Conservation (phyloP, 78 protist genomes). For the Monocercomonoides exilis region DNA sequence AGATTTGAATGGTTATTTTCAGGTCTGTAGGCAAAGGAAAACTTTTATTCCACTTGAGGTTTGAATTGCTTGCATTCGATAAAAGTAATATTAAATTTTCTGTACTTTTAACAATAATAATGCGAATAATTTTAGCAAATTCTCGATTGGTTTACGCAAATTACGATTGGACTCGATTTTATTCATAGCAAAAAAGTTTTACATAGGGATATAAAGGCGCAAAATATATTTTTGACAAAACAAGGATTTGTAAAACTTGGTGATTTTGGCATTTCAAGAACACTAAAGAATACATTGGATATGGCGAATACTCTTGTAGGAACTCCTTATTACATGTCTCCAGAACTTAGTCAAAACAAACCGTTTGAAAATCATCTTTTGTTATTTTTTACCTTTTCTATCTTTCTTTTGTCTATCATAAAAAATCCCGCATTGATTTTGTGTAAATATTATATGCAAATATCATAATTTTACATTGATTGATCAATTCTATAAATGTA, state of each 20-base stretch:
- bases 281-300: not conserved
- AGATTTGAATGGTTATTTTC: not conserved
- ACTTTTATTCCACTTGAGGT: not conserved
- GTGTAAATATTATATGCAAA: too few relatives aligned
- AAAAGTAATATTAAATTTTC: not conserved
- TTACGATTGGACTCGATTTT: not conserved
- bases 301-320: slow-evolving; percentile 45
- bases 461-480: too few relatives aligned
- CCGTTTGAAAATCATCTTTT: not conserved
- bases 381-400: too few relatives aligned
- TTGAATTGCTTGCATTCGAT: not conserved
- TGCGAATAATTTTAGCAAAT: not conserved
- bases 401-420: not conserved
- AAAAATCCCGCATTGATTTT: not conserved
- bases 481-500: too few relatives aligned
- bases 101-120: not conserved
- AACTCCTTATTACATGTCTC: too few relatives aligned
- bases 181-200: not conserved
- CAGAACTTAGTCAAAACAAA: too few relatives aligned
- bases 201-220: slow-evolving; percentile 36
- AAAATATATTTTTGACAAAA: slow-evolving; percentile 17
- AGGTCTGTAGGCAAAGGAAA: not conserved
- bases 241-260: slow-evolving; percentile 20
- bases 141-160: not conserved
- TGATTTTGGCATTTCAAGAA: slow-evolving; percentile 52